Evolutionary conservation across 139 green algal genomes (phyloP), one percentile per base, ranked within the genome.

Genomic region (Zygnema circumcarinatum): DNA sequence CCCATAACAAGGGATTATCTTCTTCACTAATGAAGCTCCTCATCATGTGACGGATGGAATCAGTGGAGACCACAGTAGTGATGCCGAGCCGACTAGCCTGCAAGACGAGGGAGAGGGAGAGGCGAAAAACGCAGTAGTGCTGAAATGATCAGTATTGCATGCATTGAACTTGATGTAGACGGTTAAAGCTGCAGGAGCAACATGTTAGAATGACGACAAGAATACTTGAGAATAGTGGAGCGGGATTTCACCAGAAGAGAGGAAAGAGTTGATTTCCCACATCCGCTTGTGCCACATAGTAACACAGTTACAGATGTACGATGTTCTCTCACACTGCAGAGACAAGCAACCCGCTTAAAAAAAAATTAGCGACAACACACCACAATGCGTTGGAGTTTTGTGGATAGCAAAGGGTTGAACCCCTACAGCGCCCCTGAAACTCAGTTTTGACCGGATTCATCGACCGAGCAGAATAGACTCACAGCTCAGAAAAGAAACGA

Each of bases 251-350:
- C 95, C 91, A 98, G 88, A 74, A 98, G 94, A 0, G 95, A 96
- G 1, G 96, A 96, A 69, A 98, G 91, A 29, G 96, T 98, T 39
- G 94, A 98, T 91, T 98, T 98, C 87, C 96, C 96, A 0, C 94
- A 97, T 67, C 96, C 96, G 76, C 95, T 97, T n/a, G 95, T 97
- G 52, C 95, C 95, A 69, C 94, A 95, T 53, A 98, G 91, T 74
- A 98, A 88, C 47, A 98, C 92, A 20, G 94, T 93, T 33, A 97
- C 90, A 47, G 90, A 92, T 36, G 41, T 72, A 47, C 62, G 84
- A 41, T 89, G 73, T 76, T 93, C 90, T 2, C 68, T 47, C 39
- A 93, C 35, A 38, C 76, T 92, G 90, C 89, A 90, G n/a, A n/a
- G n/a, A n/a, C n/a, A n/a, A n/a, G n/a, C n/a, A n/a, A n/a, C n/a